Evolutionary conservation across 495 filamentous ascomycete genomes (phyloP), one percentile per base, ranked within the genome.

Genomic region (Margaritispora aquatica): DNA sequence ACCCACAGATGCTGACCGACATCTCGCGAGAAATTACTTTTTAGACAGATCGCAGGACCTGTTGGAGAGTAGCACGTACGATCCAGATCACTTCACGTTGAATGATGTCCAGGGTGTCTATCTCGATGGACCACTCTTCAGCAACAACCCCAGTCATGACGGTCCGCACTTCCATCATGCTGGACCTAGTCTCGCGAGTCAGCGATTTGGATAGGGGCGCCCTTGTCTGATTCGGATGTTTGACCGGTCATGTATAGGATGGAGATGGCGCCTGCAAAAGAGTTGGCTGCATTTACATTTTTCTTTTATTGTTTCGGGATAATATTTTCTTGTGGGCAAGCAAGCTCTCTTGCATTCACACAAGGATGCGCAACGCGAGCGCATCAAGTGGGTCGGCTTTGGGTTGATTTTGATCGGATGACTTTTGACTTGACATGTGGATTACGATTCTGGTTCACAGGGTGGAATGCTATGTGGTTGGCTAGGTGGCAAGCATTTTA

Each of bases 71-170:
- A n/a, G n/a, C n/a, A 57, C 57, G 7, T 63, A 54, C 47, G 47
- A 24, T 27, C 55, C 61, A 15, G 58, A 61, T 15, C 19, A 59
- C 15, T 54, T 48, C 38, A 26, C 15, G 3, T 26, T 67, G 26
- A 62, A 64, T 29, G 59, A 61, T 62, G 63, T 65, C 7, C 58
- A 65, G 29, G 66, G 66, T 13, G 62, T 65, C 21, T 61, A 61
- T 51, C 52, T 64, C 27, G 58, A 65, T 22, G 55, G 54, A 4
- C 62, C 66, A 15, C 34, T 65, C 17, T 68, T 50, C 47, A 50
- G 38, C 38, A 44, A 44, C 15, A 44, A 7, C 17, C 38, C 17
- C 19, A 17, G 38, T 2, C 38, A 44, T 44, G 38, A 44, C 15
- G 15, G 38, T 44, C 8, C 8, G 10, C 38, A 44, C 38, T 44